Conservation (phyloP, 805 yeast species). For the Monosporozyma aerobia region DNA sequence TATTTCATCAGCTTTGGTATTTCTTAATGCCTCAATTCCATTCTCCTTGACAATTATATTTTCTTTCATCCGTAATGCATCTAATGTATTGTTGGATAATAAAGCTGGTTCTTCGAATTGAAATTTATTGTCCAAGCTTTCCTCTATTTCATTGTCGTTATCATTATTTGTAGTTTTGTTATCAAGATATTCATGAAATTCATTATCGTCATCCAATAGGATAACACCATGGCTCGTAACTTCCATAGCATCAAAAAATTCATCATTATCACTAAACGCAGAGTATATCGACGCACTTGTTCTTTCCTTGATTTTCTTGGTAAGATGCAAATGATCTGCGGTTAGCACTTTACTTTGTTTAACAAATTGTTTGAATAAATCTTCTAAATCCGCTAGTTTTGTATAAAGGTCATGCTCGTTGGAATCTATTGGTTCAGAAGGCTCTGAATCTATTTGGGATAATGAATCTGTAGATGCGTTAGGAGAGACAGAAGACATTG, state of each 20-base stretch:
- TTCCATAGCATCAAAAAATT: slow-evolving; percentile 65
- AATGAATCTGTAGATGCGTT: slow-evolving; percentile 6
- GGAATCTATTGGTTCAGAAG: background rate
- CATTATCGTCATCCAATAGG: slow-evolving; percentile 36
- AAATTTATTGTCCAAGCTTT: background rate
- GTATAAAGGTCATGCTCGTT: slow-evolving; percentile 20
- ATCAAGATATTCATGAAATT: slow-evolving; percentile 3
- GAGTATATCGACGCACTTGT: slow-evolving; percentile 16
- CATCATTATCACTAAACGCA: slow-evolving; percentile 38
- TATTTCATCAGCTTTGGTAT: background rate
- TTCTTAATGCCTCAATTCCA: background rate
- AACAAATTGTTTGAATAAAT: slow-evolving; percentile 14
- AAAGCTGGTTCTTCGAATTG: background rate
- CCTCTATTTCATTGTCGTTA: background rate
- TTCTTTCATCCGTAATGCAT: background rate
- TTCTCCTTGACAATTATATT: background rate
- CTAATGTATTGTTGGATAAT: background rate
- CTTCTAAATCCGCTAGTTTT: slow-evolving; percentile 19
- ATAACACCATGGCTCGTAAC: slow-evolving; percentile 42
- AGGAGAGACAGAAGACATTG: slow-evolving; percentile 5
- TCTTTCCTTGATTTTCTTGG: slow-evolving; percentile 10
- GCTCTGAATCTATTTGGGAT: slow-evolving; percentile 2
- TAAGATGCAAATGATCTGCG: slow-evolving; percentile 11
- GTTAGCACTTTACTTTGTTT: slow-evolving; percentile 16
- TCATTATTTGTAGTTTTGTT: background rate